Conservation (phyloP, 2,329 filamentous ascomycete species). For the Fusarium sp. region DNA sequence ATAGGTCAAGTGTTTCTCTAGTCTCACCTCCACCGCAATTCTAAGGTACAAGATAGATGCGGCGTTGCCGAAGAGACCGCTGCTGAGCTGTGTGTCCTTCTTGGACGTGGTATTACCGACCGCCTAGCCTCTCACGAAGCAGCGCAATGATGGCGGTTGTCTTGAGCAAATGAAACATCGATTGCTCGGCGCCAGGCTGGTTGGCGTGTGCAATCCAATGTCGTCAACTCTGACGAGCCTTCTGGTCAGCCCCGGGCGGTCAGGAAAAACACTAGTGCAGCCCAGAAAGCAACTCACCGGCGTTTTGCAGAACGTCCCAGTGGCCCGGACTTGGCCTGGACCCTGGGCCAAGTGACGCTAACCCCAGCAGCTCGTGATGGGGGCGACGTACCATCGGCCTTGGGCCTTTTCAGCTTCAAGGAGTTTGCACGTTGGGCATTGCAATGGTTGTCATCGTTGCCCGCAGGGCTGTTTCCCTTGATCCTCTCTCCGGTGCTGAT, state of each 20-base stretch:
- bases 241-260: slow-evolving; percentile 23
- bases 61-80: slow-evolving; percentile 11
- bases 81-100: background rate
- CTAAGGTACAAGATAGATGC: slow-evolving; percentile 7
- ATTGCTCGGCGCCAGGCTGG: slow-evolving; percentile 10
- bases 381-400: slow-evolving; percentile 12
- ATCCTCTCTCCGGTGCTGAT: background rate
- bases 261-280: slow-evolving; percentile 31
- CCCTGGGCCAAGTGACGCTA: slow-evolving; percentile 21
- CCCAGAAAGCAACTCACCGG: slow-evolving; percentile 10
- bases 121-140: background rate
- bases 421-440: slow-evolving; percentile 18
- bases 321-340: slow-evolving; percentile 34
- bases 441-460: slow-evolving; percentile 22
- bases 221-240: slow-evolving; percentile 20
- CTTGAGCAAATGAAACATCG: slow-evolving; percentile 18
- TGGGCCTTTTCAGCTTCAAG: slow-evolving; percentile 7
- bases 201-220: background rate
- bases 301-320: slow-evolving; percentile 5
- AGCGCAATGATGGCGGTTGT: background rate
- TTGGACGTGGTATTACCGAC: background rate
- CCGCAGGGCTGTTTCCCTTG: slow-evolving; percentile 4
- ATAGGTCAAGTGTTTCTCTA: slow-evolving; percentile 3
- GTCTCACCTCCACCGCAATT: slow-evolving; percentile 15
- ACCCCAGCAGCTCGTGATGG: slow-evolving; percentile 11